phyloP scores from a whole-genome alignment of 768 basidiomycete genomes.

The Hortiboletus flavorubellus region DNA sequence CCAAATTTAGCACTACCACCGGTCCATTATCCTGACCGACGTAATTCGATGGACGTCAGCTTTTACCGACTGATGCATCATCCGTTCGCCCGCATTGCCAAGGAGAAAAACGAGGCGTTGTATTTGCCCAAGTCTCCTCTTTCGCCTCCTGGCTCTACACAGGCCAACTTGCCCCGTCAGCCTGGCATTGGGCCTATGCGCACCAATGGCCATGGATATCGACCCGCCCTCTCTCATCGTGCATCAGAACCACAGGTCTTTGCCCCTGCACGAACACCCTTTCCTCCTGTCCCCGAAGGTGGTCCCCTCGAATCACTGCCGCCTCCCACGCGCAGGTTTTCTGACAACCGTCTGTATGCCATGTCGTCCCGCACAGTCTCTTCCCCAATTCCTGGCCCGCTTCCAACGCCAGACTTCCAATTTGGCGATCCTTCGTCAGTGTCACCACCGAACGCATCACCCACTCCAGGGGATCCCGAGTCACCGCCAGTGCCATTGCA shows the following conservation, averaged over 20 bases:
- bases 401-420: conserved; percentile 60
- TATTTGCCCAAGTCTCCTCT: conserved; percentile 33
- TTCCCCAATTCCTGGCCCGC: conserved; percentile 50
- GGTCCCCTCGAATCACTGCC: conserved; percentile 12
- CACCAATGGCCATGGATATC: conserved; percentile 44
- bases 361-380: conserved; percentile 46
- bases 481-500: conserved; percentile 20
- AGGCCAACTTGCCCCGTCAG: conserved; percentile 36
- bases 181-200: conserved; percentile 40
- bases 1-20: conserved; percentile 35
- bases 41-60: conserved; percentile 39
- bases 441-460: conserved; percentile 44
- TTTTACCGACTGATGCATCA: conserved; percentile 53
- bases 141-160: conserved; percentile 29
- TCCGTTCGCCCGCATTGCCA: conserved; percentile 31
- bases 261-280: conserved; percentile 37
- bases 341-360: conserved; percentile 49
- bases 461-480: conserved; percentile 45
- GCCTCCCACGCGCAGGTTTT: conserved; percentile 22
- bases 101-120: conserved; percentile 34
- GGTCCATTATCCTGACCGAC: conserved; percentile 35
- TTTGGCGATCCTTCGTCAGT: conserved; percentile 57
- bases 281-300: conserved; percentile 29
- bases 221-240: conserved; percentile 27
- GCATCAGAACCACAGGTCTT: conserved; percentile 35